Conservation (phyloP, 2,329 filamentous ascomycete genomes). For the Aspergillus flavus region DNA sequence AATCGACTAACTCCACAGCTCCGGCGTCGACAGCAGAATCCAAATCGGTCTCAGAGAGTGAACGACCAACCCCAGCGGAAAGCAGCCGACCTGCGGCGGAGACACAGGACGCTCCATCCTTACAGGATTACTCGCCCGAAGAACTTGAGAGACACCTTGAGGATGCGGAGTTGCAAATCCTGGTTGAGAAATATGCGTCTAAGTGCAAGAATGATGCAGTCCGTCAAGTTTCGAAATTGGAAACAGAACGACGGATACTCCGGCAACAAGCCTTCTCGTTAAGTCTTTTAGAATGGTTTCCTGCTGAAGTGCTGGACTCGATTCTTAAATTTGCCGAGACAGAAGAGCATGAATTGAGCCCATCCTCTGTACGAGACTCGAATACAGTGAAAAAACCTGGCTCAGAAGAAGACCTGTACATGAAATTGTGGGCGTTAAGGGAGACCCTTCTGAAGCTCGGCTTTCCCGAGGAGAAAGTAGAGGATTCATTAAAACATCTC, state of each 20-base stretch:
- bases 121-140: constrained; percentile 71
- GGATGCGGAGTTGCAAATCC: constrained; percentile 81
- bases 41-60: constrained; percentile 35
- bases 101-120: constrained; percentile 31
- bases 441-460: constrained; percentile 69
- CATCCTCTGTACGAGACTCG: constrained; percentile 27
- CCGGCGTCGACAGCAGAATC: constrained; percentile 32
- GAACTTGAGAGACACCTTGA: constrained; percentile 89
- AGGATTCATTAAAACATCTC: constrained; percentile 66
- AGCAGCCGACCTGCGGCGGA: constrained; percentile 18
- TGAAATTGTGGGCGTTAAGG: constrained; percentile 82
- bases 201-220: constrained; percentile 79
- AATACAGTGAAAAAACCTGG: constrained; percentile 43
- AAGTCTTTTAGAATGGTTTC: constrained; percentile 76
- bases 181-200: constrained; percentile 80
- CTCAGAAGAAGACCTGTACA: constrained; percentile 75
- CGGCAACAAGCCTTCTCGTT: constrained; percentile 75
- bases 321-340: constrained; percentile 66
- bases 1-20: constrained; percentile 48
- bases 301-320: constrained; percentile 74
- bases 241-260: constrained; percentile 82
- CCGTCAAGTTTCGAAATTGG: constrained; percentile 74
- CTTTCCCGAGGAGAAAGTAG: constrained; percentile 66
- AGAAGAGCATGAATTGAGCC: constrained; percentile 43
- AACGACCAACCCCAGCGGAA: constrained; percentile 28